Conservation (phyloP, 768 basidiomycete genomes). For the Terana coerulea region DNA sequence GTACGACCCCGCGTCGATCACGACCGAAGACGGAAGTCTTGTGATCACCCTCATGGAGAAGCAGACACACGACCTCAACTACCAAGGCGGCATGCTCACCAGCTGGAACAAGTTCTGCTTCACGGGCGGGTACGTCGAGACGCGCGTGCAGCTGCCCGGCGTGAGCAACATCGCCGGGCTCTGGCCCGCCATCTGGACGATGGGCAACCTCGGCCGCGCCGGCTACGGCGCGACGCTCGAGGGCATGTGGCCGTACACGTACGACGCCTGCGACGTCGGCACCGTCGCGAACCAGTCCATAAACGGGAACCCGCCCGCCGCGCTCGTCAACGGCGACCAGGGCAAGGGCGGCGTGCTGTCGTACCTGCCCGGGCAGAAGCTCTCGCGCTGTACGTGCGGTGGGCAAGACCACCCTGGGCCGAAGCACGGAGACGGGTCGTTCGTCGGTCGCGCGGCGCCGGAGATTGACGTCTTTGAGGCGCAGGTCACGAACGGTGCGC, state of each 20-base stretch:
- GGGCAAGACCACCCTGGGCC: slow-evolving; percentile 89
- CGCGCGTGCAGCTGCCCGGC: slow-evolving; percentile 67
- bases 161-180: slow-evolving; percentile 55
- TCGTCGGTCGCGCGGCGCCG: slow-evolving; percentile 73
- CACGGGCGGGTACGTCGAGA: slow-evolving; percentile 78
- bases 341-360: slow-evolving; percentile 56
- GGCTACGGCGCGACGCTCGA: slow-evolving; percentile 86
- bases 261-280: slow-evolving; percentile 87
- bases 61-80: slow-evolving; percentile 66
- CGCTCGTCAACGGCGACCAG: slow-evolving; percentile 57
- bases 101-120: slow-evolving; percentile 93
- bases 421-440: slow-evolving; percentile 66
- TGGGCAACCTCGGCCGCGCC: slow-evolving; percentile 82
- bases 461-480: slow-evolving; percentile 93
- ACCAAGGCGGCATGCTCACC: slow-evolving; percentile 63
- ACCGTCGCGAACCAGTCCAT: slow-evolving; percentile 80
- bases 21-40: slow-evolving; percentile 69
- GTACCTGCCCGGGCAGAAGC: slow-evolving; percentile 81
- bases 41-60: slow-evolving; percentile 70
- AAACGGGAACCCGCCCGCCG: slow-evolving; percentile 57
- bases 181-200: slow-evolving; percentile 80
- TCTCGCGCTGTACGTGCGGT: slow-evolving; percentile 85
- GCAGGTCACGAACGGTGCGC: slow-evolving; percentile 35
- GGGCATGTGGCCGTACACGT: slow-evolving; percentile 81
- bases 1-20: slow-evolving; percentile 83